Conservation (phyloP, 345 rosid species). For the Firmiana major region DNA sequence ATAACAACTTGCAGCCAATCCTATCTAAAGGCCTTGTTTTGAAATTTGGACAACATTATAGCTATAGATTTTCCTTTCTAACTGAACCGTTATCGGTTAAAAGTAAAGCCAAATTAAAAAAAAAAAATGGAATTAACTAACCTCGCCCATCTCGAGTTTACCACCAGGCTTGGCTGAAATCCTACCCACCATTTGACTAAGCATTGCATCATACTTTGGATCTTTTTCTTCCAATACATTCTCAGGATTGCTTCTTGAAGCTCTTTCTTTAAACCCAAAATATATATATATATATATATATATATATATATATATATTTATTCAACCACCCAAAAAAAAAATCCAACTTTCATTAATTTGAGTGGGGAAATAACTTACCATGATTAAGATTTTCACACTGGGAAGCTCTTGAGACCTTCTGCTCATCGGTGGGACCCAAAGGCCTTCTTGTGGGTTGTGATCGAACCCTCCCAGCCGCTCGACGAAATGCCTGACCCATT, state of each 20-base stretch:
- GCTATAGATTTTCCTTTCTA: not conserved
- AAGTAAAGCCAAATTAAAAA: not conserved
- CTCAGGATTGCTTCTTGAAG: conserved; percentile 34
- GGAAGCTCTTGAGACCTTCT: conserved; percentile 26
- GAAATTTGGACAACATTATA: not conserved
- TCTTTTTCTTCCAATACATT: conserved; percentile 64
- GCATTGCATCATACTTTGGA: conserved; percentile 74
- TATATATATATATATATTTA: too few species aligned
- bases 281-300: too few species aligned
- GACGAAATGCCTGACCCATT: conserved; percentile 99
- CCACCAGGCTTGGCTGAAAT: conserved; percentile 79
- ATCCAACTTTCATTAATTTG: not conserved
- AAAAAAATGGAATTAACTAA: conserved; percentile 26
- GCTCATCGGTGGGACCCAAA: conserved; percentile 25
- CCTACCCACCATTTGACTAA: conserved; percentile 87
- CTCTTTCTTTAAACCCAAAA: conserved; percentile 26
- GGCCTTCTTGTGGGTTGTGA: conserved; percentile 37
- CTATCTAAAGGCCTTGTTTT: not conserved
- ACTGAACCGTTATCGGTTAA: not conserved
- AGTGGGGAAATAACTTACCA: conserved; percentile 26
- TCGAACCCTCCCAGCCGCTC: conserved; percentile 77
- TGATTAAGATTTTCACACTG: conserved; percentile 22
- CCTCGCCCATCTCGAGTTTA: conserved; percentile 88
- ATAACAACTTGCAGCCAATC: not conserved
- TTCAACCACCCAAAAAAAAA: not conserved